These are phyloP conservation scores for Solanum chilense DNA, from an alignment of 257 asterid species.

Conservation along the genomic window DNA sequence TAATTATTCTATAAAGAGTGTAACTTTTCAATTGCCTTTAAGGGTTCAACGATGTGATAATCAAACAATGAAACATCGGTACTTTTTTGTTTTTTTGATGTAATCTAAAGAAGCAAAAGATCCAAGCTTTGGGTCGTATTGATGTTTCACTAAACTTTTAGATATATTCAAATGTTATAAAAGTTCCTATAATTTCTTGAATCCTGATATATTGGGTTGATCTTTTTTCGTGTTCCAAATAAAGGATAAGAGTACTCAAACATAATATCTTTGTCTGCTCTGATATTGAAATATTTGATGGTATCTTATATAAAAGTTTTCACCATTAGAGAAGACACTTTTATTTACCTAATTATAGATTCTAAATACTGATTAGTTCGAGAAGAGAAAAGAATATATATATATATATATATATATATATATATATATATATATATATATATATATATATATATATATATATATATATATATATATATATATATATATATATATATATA, in stretches of 20 bases:
- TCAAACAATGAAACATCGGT: not conserved
- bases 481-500: too few relatives aligned
- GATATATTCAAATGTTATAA: not conserved
- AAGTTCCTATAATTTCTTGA: not conserved
- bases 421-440: not conserved
- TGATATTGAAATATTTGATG: not conserved
- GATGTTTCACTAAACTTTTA: not conserved
- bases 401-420: not conserved
- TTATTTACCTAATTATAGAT: not conserved
- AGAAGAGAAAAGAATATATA: not conserved
- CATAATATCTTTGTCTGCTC: not conserved
- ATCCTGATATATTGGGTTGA: not conserved
- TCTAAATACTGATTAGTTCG: fast-evolving
- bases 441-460: too few relatives aligned
- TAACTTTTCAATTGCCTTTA: not conserved
- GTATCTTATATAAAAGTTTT: not conserved
- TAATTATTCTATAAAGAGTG: not conserved
- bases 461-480: too few relatives aligned
- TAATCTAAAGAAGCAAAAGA: not conserved
- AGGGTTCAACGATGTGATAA: not conserved
- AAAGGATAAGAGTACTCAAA: not conserved
- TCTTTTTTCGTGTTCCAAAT: not conserved
- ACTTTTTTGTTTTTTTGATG: not conserved
- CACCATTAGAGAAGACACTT: not conserved
- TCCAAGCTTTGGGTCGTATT: not conserved